A percentile compares a stretch with the other conserved stretches of the same genome.
phyloP scores from a whole-genome alignment of 345 rosid genomes.

The Noccaea caerulescens region DNA sequence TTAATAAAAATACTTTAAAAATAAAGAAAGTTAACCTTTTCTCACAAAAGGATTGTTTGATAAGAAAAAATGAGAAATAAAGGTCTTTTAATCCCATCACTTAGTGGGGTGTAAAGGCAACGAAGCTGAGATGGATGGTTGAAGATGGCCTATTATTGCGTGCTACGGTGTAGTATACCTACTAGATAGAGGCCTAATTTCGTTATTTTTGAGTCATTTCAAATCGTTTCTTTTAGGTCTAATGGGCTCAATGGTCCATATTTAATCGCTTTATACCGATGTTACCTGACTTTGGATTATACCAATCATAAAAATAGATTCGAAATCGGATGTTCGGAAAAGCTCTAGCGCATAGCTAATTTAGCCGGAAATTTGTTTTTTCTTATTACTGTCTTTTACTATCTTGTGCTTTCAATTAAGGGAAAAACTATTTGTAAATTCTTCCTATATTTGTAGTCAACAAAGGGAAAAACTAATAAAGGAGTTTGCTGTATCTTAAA shows the following conservation, averaged over 20 bases:
- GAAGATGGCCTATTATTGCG: conserved; percentile 18
- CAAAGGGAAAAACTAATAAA: not conserved
- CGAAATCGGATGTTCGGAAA: conserved; percentile 7
- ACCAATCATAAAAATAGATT: conserved; percentile 12
- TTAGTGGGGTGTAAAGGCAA: conserved; percentile 34
- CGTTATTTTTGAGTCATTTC: conserved; percentile 22
- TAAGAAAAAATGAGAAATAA: not conserved
- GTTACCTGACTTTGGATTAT: conserved; percentile 27
- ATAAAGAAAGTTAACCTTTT: conserved; percentile 7
- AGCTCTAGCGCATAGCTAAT: not conserved
- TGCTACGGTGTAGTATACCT: conserved; percentile 30
- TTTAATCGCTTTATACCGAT: conserved; percentile 26
- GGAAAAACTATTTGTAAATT: too few species aligned
- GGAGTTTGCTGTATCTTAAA: conserved; percentile 10
- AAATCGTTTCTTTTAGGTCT: conserved; percentile 29
- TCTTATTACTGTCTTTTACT: too few species aligned
- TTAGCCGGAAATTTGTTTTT: not conserved
- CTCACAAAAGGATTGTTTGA: not conserved
- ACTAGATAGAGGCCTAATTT: conserved; percentile 17
- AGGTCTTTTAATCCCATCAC: conserved; percentile 40
- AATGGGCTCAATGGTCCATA: conserved; percentile 24
- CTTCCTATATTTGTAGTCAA: not conserved
- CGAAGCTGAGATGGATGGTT: conserved; percentile 33
- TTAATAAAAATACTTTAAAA: conserved; percentile 11
- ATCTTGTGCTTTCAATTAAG: too few species aligned